Percentiles rank a stretch among this genome's conserved stretches.
Evolutionary conservation across 441 rosid genomes (phyloP).

Genomic region (Gossypium trilobum): DNA sequence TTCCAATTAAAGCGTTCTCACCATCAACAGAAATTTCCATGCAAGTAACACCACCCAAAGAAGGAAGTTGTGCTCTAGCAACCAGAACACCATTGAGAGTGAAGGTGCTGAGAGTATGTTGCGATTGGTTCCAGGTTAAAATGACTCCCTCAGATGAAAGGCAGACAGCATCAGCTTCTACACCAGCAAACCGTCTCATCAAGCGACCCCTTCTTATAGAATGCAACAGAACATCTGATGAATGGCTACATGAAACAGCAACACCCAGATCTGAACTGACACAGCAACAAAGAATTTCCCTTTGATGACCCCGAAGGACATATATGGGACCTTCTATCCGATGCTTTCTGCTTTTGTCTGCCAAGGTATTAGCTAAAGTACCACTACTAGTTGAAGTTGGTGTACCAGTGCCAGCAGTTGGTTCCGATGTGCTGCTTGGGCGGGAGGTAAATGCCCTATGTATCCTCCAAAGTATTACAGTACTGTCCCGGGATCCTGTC

Average conservation of each 20-base stretch:
- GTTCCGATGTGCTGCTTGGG: constrained; percentile 47
- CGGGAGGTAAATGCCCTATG: constrained; percentile 47
- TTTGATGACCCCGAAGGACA: constrained; percentile 79
- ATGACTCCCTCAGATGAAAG: constrained; percentile 78
- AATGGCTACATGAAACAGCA: constrained; percentile 64
- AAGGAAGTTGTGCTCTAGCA: constrained; percentile 61
- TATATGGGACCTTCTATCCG: constrained; percentile 93
- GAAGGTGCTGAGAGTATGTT: constrained; percentile 54
- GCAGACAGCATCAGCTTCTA: constrained; percentile 69
- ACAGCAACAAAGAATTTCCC: constrained; percentile 67
- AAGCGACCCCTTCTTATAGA: constrained; percentile 79
- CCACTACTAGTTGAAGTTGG: constrained; percentile 40
- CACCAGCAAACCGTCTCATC: constrained; percentile 70
- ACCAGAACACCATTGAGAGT: constrained; percentile 67
- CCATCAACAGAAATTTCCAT: constrained; percentile 84
- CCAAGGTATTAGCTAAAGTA: constrained; percentile 37
- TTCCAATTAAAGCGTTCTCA: constrained; percentile 60
- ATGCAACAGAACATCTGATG: constrained; percentile 71
- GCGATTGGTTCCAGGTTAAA: constrained; percentile 64
- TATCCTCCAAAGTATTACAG: constrained; percentile 86
- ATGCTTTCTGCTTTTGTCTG: constrained; percentile 52
- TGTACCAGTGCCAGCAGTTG: constrained; percentile 37
- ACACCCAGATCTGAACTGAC: constrained; percentile 86
- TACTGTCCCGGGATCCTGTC: constrained; percentile 83
- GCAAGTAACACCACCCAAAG: constrained; percentile 60